phyloP scores from a whole-genome alignment of 2,329 filamentous ascomycete species.

The Didymosphaeria variabile region DNA sequence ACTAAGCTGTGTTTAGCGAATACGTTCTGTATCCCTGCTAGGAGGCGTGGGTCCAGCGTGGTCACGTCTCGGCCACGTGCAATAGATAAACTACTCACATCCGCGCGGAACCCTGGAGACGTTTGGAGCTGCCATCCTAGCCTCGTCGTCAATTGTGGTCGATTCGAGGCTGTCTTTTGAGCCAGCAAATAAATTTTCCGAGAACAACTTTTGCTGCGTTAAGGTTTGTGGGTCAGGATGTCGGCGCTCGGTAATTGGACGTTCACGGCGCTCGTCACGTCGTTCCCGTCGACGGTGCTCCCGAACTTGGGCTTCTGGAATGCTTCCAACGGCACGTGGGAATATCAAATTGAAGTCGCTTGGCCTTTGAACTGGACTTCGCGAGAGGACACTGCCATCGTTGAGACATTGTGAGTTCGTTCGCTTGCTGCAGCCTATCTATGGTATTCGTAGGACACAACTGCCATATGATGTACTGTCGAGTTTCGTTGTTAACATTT shows the following conservation, averaged over 20 bases:
- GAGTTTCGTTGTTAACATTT: constrained; percentile 4
- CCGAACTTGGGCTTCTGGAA: constrained; percentile 43
- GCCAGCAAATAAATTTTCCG: background rate
- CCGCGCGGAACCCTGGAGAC: background rate
- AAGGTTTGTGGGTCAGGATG: constrained; percentile 11
- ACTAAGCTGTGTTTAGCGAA: constrained; percentile 6
- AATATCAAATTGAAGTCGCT: constrained; percentile 44
- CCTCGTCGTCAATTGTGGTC: background rate
- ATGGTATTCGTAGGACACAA: background rate
- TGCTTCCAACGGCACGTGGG: constrained; percentile 44
- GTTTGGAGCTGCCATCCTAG: background rate
- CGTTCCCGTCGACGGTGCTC: constrained; percentile 35
- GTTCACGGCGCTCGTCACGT: constrained; percentile 37
- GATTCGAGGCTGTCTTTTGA: no score
- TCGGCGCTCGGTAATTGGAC: constrained; percentile 35
- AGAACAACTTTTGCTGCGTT: background rate
- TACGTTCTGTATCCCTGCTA: constrained; percentile 5
- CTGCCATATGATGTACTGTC: background rate
- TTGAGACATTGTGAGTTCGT: constrained; percentile 42
- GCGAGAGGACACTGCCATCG: constrained; percentile 29
- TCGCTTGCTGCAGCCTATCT: background rate
- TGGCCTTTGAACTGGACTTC: constrained; percentile 47
- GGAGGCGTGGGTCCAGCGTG: constrained; percentile 1
- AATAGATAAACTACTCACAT: constrained; percentile 3
- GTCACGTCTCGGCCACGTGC: constrained; percentile 5